Conservation (phyloP, 2,329 filamentous ascomycete genomes). For the Colletotrichum camelliae region DNA sequence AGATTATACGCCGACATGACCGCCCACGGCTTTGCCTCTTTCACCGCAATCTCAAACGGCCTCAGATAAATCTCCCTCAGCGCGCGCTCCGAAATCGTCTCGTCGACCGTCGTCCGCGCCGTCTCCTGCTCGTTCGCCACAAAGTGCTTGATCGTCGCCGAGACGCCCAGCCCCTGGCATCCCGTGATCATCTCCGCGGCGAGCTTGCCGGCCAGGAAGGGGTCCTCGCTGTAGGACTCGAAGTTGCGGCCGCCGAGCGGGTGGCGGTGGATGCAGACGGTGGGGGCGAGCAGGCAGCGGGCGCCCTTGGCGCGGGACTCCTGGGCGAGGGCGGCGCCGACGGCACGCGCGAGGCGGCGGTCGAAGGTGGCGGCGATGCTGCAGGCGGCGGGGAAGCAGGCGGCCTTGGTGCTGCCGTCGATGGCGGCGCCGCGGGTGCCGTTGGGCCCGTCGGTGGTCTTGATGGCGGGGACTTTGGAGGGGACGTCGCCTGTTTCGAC, state of each 20-base stretch:
- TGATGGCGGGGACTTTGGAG: slow-evolving; percentile 15
- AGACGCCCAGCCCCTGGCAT: slow-evolving; percentile 71
- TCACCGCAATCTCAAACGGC: slow-evolving; percentile 33
- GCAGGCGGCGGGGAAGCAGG: slow-evolving; percentile 69
- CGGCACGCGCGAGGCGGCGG: slow-evolving; percentile 66
- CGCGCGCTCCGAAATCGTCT: slow-evolving; percentile 29
- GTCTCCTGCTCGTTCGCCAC: slow-evolving; percentile 36
- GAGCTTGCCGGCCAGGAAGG: slow-evolving; percentile 68
- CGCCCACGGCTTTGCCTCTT: slow-evolving; percentile 29
- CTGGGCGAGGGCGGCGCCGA: slow-evolving; percentile 72
- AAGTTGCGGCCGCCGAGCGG: slow-evolving; percentile 68
- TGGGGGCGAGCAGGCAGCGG: slow-evolving; percentile 65
- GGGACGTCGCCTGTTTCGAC: slow-evolving; percentile 12
- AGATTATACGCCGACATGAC: slow-evolving; percentile 36
- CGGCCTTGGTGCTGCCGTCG: slow-evolving; percentile 17
- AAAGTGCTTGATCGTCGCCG: slow-evolving; percentile 63
- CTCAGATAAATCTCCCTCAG: slow-evolving; percentile 35
- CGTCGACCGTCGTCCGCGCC: slow-evolving; percentile 42
- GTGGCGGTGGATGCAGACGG: slow-evolving; percentile 65
- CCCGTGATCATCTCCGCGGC: slow-evolving; percentile 71
- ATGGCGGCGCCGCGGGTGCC: slow-evolving; percentile 21
- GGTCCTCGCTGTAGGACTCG: slow-evolving; percentile 68
- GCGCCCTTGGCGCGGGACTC: slow-evolving; percentile 78
- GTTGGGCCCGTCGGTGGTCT: slow-evolving; percentile 20
- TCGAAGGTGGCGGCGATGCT: slow-evolving; percentile 78